Evolutionary conservation across 2,329 filamentous ascomycete species (phyloP).

Genomic region (Dactylellina cionopaga): DNA sequence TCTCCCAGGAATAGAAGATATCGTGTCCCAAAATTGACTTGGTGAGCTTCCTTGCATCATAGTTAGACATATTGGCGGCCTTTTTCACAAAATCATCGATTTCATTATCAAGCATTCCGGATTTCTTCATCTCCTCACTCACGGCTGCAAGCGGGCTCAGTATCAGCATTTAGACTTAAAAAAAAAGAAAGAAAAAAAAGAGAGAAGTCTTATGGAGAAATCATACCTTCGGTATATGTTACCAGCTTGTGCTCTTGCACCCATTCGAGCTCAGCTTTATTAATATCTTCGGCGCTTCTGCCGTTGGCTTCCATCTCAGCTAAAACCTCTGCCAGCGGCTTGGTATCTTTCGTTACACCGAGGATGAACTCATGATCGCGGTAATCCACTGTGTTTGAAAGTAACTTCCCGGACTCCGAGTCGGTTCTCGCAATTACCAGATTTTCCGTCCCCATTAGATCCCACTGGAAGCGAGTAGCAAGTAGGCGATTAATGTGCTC

Average conservation of each 20-base stretch:
- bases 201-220: no score
- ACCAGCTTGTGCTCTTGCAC: constrained; percentile 85
- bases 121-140: constrained; percentile 74
- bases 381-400: constrained; percentile 90
- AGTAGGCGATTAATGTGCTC: constrained; percentile 97
- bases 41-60: constrained; percentile 78
- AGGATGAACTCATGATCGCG: constrained; percentile 98
- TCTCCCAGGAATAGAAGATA: constrained; percentile 88
- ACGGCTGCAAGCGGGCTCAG: constrained; percentile 68
- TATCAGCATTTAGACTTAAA: not conserved
- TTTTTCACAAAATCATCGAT: constrained; percentile 72
- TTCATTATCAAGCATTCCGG: constrained; percentile 71
- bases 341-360: constrained; percentile 76
- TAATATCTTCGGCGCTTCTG: constrained; percentile 80
- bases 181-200: not conserved
- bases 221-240: constrained; percentile 81
- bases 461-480: constrained; percentile 95
- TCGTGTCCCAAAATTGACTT: constrained; percentile 56
- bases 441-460: constrained; percentile 96
- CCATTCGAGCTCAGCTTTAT: constrained; percentile 86
- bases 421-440: constrained; percentile 94
- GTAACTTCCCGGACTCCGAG: constrained; percentile 88
- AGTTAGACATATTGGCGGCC: constrained; percentile 59
- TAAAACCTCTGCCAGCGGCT: constrained; percentile 85
- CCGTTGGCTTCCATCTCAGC: constrained; percentile 88